These are phyloP conservation scores for Pelomyxa schiedti DNA, from an alignment of 78 protist species.

Conservation along the genomic window DNA sequence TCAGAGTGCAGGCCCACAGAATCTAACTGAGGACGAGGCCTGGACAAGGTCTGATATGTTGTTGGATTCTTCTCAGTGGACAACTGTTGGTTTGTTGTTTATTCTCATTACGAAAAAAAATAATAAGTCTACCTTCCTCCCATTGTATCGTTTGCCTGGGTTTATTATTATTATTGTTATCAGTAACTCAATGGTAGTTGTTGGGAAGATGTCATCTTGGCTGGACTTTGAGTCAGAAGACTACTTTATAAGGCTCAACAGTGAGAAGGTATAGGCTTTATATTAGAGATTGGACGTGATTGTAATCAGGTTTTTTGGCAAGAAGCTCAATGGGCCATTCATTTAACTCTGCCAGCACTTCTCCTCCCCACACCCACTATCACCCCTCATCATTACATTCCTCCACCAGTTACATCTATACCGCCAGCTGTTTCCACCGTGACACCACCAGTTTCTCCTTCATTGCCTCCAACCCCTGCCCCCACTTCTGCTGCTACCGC, in stretches of 20 bases:
- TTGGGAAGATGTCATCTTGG: slow-evolving; percentile 36
- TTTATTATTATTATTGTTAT: background rate
- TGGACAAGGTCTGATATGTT: slow-evolving; percentile 45
- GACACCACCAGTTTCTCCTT: background rate
- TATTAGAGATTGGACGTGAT: background rate
- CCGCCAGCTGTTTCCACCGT: background rate
- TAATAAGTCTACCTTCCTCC: no score
- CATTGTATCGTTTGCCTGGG: no score
- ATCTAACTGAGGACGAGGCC: slow-evolving; percentile 8
- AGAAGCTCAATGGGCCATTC: slow-evolving; percentile 65
- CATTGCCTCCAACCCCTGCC: no score
- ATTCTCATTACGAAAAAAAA: background rate
- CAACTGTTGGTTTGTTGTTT: no score
- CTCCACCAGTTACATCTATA: slow-evolving; percentile 29
- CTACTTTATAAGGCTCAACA: background rate
- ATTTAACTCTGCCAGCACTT: slow-evolving; percentile 48
- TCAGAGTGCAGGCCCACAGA: no score
- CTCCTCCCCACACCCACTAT: slow-evolving; percentile 43
- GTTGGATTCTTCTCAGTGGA: slow-evolving; percentile 33
- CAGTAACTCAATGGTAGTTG: slow-evolving; percentile 9
- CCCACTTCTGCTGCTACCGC: background rate
- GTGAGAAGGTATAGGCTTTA: background rate
- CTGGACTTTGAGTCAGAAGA: slow-evolving; percentile 1
- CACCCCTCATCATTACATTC: background rate
- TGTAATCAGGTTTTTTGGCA: slow-evolving; percentile 19